Conservation (phyloP, 805 yeast genomes). For the Gaillardinia entomophila region DNA sequence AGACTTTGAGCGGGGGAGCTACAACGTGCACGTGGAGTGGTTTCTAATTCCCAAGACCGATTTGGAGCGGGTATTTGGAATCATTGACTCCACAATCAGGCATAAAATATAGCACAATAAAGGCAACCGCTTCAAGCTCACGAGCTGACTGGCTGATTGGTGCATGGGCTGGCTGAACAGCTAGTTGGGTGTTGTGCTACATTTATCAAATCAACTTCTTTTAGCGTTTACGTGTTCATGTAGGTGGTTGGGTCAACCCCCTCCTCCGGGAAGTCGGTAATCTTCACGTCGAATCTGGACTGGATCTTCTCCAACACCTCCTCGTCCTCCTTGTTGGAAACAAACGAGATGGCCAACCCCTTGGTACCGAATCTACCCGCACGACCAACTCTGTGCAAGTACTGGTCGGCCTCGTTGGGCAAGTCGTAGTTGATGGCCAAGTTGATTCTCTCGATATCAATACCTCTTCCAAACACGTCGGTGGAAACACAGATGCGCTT, state of each 20-base stretch:
- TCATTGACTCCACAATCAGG: too few relatives aligned
- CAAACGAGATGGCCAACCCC: slow-evolving; percentile 93
- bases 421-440: slow-evolving; percentile 96
- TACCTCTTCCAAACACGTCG: slow-evolving; percentile 98
- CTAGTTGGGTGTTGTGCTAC: too few relatives aligned
- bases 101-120: slow-evolving; percentile 8
- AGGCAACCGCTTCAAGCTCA: background rate
- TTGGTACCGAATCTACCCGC: slow-evolving; percentile 99
- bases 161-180: too few relatives aligned
- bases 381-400: slow-evolving; percentile 98
- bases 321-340: slow-evolving; percentile 80
- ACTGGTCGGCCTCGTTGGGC: slow-evolving; percentile 96
- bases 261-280: slow-evolving; percentile 93
- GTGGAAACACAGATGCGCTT: slow-evolving; percentile 98
- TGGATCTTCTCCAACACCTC: slow-evolving; percentile 88
- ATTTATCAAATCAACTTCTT: too few relatives aligned
- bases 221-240: slow-evolving; percentile 97
- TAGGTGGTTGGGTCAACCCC: slow-evolving; percentile 97
- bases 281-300: slow-evolving; percentile 94
- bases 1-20: slow-evolving; percentile 5
- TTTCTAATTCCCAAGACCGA: slow-evolving; percentile 45
- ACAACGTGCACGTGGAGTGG: slow-evolving; percentile 49
- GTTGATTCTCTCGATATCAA: slow-evolving; percentile 97
- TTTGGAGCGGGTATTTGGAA: slow-evolving; percentile 21
- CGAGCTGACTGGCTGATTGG: background rate